These are phyloP conservation scores for Lipomyces mesembrius DNA, from an alignment of 805 yeast genomes.

Conservation along the genomic window DNA sequence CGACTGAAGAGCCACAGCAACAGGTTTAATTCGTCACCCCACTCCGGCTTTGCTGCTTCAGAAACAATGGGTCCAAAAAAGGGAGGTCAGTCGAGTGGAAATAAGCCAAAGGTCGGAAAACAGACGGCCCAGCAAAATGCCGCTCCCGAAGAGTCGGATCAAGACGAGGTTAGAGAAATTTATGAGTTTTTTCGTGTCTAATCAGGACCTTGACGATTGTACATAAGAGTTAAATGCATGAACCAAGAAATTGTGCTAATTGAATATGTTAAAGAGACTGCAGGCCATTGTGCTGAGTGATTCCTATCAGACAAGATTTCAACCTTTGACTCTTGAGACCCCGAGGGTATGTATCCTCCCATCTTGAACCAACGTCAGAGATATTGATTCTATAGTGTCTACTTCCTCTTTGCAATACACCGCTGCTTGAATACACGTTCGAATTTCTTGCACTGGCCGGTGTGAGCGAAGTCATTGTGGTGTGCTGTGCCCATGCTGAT, in stretches of 20 bases:
- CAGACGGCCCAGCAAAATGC: constrained; percentile 9
- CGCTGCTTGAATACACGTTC: constrained; percentile 90
- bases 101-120: constrained; percentile 18
- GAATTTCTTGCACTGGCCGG: constrained; percentile 92
- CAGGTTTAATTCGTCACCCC: not conserved
- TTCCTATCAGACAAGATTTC: constrained; percentile 87
- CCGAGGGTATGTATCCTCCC: constrained; percentile 60
- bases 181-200: not conserved
- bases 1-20: not conserved
- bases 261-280: constrained; percentile 53
- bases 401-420: constrained; percentile 89
- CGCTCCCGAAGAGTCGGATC: constrained; percentile 19
- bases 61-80: constrained; percentile 27
- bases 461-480: constrained; percentile 84
- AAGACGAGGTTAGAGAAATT: constrained; percentile 17
- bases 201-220: not conserved
- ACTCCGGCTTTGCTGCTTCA: not conserved
- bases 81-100: constrained; percentile 19
- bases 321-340: constrained; percentile 82
- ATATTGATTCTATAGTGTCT: constrained; percentile 55
- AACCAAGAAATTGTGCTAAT: not conserved
- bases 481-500: constrained; percentile 90
- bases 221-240: not conserved
- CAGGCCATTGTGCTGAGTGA: constrained; percentile 96
- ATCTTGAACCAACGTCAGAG: not conserved